Evolutionary conservation across 768 basidiomycete genomes (phyloP).

Genomic region (Auricularia sp.): DNA sequence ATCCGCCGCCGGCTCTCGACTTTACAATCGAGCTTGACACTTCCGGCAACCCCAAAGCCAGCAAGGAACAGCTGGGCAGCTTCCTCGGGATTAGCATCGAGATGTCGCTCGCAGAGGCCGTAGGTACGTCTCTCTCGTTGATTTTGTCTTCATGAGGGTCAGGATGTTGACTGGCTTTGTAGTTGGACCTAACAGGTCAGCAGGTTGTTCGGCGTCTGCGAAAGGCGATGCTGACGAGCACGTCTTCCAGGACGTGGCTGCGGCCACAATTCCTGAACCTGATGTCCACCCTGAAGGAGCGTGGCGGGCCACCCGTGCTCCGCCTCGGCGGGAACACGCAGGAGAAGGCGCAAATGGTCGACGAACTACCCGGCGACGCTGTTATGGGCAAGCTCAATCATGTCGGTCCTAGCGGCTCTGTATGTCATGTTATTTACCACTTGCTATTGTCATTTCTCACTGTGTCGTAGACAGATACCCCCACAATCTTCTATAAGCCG

Average conservation of each 20-base stretch:
- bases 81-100: not conserved
- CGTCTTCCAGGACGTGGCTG: conserved; percentile 17
- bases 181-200: not conserved
- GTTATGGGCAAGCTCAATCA: not conserved
- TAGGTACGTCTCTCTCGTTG: not conserved
- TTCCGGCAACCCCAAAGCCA: not conserved
- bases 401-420: not conserved
- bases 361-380: conserved; percentile 8
- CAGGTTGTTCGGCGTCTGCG: not conserved
- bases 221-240: conserved; percentile 7
- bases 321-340: conserved; percentile 45
- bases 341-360: conserved; percentile 27
- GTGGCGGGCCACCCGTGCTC: conserved; percentile 31
- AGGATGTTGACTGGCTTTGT: not conserved
- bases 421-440: not conserved
- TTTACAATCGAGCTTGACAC: not conserved
- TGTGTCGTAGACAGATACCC: conserved; percentile 46
- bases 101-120: not conserved
- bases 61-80: not conserved
- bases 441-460: not conserved
- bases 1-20: not conserved
- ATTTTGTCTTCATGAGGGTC: not conserved
- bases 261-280: conserved; percentile 38
- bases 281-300: conserved; percentile 30
- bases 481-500: conserved; percentile 49